phyloP scores from a whole-genome alignment of 495 filamentous ascomycete species.

The Xylaria cubensis region DNA sequence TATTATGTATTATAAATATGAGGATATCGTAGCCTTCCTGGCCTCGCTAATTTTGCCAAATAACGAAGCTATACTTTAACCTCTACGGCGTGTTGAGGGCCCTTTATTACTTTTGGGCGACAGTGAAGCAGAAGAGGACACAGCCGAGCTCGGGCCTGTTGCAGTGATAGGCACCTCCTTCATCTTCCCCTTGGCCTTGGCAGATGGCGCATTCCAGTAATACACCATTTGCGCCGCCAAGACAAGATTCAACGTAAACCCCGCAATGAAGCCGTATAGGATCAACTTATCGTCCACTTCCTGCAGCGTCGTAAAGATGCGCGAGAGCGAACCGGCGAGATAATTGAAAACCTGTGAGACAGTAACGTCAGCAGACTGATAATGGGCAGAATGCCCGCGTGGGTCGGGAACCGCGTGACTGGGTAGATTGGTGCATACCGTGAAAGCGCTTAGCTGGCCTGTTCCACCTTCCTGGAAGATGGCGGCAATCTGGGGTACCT shows the following conservation, averaged over 20 bases:
- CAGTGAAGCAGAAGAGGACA: conserved; percentile 38
- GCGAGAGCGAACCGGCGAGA: conserved; percentile 84
- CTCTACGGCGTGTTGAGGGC: conserved; percentile 61
- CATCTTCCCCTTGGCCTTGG: conserved; percentile 57
- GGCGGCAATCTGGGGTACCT: conserved; percentile 87
- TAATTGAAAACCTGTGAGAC: conserved; percentile 90
- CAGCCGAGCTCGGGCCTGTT: conserved; percentile 32
- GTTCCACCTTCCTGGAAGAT: conserved; percentile 86
- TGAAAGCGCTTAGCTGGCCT: conserved; percentile 94
- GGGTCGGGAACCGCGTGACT: background rate
- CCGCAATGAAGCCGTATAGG: conserved; percentile 89
- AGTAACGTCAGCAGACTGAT: conserved; percentile 27
- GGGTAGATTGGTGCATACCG: conserved; percentile 64
- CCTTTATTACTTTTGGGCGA: conserved; percentile 58
- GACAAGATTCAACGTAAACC: conserved; percentile 84
- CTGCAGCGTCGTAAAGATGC: conserved; percentile 96
- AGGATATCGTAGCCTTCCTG: background rate
- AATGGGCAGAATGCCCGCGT: background rate
- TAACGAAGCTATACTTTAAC: conserved; percentile 37
- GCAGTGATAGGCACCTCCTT: conserved; percentile 42
- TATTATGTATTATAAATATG: conserved; percentile 11
- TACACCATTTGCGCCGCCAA: conserved; percentile 91
- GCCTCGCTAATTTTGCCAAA: background rate
- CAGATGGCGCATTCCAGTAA: conserved; percentile 86
- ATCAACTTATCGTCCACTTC: conserved; percentile 96